A percentile compares a stretch with the other conserved stretches of the same genome.
Evolutionary conservation across 306 rosid genomes (phyloP).

Genomic region (Vachellia collinsii): DNA sequence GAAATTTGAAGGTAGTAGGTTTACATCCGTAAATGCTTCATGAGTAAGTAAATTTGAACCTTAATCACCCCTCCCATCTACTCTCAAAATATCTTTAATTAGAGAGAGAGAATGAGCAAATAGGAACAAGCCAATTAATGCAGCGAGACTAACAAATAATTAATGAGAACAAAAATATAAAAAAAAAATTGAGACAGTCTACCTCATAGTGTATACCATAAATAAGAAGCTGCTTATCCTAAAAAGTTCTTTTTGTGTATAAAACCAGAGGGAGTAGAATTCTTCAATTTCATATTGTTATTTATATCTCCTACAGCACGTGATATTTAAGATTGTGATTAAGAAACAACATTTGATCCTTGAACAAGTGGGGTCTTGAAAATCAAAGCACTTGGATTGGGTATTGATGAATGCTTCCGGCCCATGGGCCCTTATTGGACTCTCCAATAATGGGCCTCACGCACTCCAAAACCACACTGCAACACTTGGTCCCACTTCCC

Average conservation of each 20-base stretch:
- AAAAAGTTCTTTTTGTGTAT: too few species aligned
- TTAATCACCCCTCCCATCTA: too few species aligned
- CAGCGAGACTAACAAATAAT: too few species aligned
- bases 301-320: not conserved
- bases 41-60: too few species aligned
- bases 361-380: not conserved
- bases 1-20: too few species aligned
- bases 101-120: not conserved
- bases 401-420: slow-evolving; percentile 54
- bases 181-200: too few species aligned
- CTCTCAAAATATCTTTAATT: too few species aligned
- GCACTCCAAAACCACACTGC: slow-evolving; percentile 61
- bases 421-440: slow-evolving; percentile 71
- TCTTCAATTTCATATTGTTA: too few species aligned
- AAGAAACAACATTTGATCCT: not conserved
- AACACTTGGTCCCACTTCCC: slow-evolving; percentile 88
- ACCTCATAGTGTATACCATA: too few species aligned
- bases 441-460: slow-evolving; percentile 51
- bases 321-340: not conserved
- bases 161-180: too few species aligned
- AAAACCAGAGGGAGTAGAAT: too few species aligned
- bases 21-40: too few species aligned
- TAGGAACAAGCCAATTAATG: not conserved
- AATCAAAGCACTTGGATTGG: slow-evolving; percentile 36
- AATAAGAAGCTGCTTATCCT: not conserved